These are phyloP conservation scores for Mycena chlorophos DNA, from an alignment of 768 basidiomycete species.

Conservation along the genomic window DNA sequence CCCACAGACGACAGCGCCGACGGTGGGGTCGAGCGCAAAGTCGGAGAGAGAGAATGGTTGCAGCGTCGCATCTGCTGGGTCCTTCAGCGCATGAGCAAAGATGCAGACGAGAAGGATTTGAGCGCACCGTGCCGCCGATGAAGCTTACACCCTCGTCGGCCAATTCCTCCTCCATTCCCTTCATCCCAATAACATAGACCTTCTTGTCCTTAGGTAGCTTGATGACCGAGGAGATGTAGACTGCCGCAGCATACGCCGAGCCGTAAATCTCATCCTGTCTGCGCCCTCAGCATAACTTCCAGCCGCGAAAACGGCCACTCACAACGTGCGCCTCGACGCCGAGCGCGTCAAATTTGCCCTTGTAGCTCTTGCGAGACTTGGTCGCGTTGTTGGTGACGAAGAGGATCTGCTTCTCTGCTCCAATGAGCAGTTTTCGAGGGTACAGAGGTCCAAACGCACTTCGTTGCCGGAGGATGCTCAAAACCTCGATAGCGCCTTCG, in stretches of 20 bases:
- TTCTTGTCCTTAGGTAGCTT: conserved; percentile 89
- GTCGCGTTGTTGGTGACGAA: conserved; percentile 99
- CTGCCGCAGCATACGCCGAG: conserved; percentile 77
- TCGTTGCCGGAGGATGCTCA: conserved; percentile 66
- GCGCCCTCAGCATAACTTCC: not conserved
- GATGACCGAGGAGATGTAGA: conserved; percentile 82
- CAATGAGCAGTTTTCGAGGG: conserved; percentile 5
- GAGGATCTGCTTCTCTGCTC: conserved; percentile 74
- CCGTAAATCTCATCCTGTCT: conserved; percentile 92
- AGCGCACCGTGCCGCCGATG: conserved; percentile 81
- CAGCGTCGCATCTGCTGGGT: conserved; percentile 80
- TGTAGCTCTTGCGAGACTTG: conserved; percentile 87
- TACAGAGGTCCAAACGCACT: conserved; percentile 49
- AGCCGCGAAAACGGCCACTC: conserved; percentile 32
- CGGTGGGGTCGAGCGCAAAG: conserved; percentile 73
- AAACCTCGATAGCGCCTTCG: conserved; percentile 75
- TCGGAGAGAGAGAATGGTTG: conserved; percentile 64
- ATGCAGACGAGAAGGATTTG: conserved; percentile 3
- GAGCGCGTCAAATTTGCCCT: conserved; percentile 87
- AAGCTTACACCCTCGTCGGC: conserved; percentile 79
- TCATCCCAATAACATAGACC: conserved; percentile 93
- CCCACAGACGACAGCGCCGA: conserved; percentile 93
- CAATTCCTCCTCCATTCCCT: conserved; percentile 91
- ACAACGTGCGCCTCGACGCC: conserved; percentile 85
- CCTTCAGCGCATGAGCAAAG: conserved; percentile 44